Evolutionary conservation across 192 early-diverging fungal species (phyloP).

Genomic region (Kickxella alabastrina): DNA sequence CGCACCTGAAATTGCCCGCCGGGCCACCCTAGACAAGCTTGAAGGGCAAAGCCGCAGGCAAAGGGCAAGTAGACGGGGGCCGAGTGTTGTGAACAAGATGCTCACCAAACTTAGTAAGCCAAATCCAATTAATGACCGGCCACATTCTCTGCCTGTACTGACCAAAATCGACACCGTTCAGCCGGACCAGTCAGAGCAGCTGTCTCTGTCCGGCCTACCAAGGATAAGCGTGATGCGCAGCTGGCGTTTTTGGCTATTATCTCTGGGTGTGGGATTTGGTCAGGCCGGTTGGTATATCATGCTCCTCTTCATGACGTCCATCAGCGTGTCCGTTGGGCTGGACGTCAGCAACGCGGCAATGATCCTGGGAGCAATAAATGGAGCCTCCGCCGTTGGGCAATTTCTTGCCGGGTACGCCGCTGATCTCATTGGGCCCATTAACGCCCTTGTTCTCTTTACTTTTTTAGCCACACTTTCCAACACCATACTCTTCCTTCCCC

Average conservation of each 20-base stretch:
- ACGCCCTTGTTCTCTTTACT: slow-evolving; percentile 30
- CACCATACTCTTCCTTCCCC: slow-evolving; percentile 30
- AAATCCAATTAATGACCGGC: too few species aligned
- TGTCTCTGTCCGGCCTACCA: too few species aligned
- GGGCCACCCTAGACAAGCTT: slow-evolving; percentile 17
- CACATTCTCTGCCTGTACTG: too few species aligned
- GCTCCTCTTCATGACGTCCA: slow-evolving; percentile 38
- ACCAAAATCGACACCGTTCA: too few species aligned
- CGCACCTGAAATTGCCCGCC: slow-evolving; percentile 8
- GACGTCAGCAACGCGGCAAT: slow-evolving; percentile 49
- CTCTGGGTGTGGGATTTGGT: slow-evolving; percentile 30
- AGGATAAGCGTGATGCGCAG: slow-evolving; percentile 20
- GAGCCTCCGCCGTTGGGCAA: slow-evolving; percentile 43
- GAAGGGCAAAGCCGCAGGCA: slow-evolving; percentile 16
- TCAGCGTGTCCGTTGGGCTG: slow-evolving; percentile 39
- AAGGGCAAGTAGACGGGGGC: too few species aligned
- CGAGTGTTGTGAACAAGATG: too few species aligned
- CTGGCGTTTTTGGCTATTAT: slow-evolving; percentile 42
- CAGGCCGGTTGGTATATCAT: slow-evolving; percentile 48
- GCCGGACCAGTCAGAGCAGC: too few species aligned
- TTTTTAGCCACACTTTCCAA: slow-evolving; percentile 29
- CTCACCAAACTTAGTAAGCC: too few species aligned
- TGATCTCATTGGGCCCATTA: slow-evolving; percentile 32
- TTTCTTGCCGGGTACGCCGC: slow-evolving; percentile 46
- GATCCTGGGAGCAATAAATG: slow-evolving; percentile 37